These are phyloP conservation scores for Oehlia diaphana DNA, from an alignment of 192 early-diverging fungal genomes.

Conservation along the genomic window DNA sequence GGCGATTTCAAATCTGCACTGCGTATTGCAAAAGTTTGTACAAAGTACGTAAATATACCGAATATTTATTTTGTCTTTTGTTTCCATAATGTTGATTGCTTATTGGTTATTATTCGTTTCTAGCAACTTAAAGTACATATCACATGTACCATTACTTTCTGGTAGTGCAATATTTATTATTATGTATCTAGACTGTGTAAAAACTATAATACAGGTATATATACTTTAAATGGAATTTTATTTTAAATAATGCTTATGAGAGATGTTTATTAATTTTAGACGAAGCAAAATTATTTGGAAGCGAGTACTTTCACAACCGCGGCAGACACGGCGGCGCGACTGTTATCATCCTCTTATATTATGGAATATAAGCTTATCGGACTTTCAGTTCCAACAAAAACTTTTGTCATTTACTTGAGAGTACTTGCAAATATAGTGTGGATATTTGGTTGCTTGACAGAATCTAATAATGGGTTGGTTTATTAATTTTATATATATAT, in stretches of 20 bases:
- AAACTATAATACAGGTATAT: slow-evolving; percentile 14
- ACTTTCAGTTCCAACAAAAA: background rate
- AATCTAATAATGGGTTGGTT: slow-evolving; percentile 2
- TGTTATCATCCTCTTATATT: slow-evolving; percentile 15
- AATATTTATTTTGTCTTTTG: background rate
- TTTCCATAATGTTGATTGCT: background rate
- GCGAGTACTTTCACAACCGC: background rate
- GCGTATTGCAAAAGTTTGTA: slow-evolving; percentile 27
- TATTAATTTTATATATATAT: background rate
- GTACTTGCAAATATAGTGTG: slow-evolving; percentile 18
- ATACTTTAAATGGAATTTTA: background rate
- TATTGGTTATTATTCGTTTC: background rate
- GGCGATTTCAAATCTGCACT: slow-evolving; percentile 31
- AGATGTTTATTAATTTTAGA: background rate
- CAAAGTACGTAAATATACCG: slow-evolving; percentile 22
- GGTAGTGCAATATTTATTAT: slow-evolving; percentile 50
- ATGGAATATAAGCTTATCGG: slow-evolving; percentile 26
- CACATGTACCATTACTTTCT: slow-evolving; percentile 35
- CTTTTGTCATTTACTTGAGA: slow-evolving; percentile 5
- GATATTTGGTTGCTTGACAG: slow-evolving; percentile 7
- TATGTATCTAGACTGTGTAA: slow-evolving; percentile 49
- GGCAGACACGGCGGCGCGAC: background rate
- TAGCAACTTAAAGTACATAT: slow-evolving; percentile 50
- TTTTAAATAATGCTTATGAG: background rate
- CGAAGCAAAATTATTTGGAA: slow-evolving; percentile 15